phyloP scores from a whole-genome alignment of 106 monocot species.

The Platanthera zijinensis region DNA sequence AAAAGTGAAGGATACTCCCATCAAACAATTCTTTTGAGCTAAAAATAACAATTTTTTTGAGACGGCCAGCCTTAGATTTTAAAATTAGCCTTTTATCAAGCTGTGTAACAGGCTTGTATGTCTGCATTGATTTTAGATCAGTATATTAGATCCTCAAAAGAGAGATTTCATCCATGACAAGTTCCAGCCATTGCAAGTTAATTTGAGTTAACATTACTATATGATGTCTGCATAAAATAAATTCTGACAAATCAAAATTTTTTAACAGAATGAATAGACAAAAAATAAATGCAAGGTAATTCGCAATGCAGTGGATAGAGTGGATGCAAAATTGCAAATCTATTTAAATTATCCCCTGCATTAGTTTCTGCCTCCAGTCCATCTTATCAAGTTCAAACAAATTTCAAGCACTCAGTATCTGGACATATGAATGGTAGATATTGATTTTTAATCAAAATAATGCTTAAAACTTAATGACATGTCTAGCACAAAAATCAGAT shows the following conservation, averaged over 20 bases:
- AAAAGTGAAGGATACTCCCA: too few species aligned
- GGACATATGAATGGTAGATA: neutral
- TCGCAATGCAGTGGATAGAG: neutral
- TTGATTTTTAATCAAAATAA: neutral
- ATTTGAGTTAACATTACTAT: neutral
- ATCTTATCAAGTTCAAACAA: neutral
- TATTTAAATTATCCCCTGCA: neutral
- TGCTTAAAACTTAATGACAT: neutral
- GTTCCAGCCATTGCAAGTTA: neutral
- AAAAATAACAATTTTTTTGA: too few species aligned
- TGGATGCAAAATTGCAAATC: neutral
- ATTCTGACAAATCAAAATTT: neutral
- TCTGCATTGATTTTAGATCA: too few species aligned
- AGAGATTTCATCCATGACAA: too few species aligned
- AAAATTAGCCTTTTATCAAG: too few species aligned
- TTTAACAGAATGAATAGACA: neutral
- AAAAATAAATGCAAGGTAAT: neutral
- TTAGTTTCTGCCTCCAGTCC: neutral
- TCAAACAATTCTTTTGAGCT: too few species aligned
- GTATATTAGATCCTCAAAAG: too few species aligned
- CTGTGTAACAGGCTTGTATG: too few species aligned
- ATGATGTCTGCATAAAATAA: neutral
- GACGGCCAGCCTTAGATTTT: too few species aligned
- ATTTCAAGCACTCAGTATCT: neutral
- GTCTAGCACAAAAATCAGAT: neutral